These are phyloP conservation scores for Scutellaria galericulata DNA, from an alignment of 257 asterid species.

Conservation along the genomic window DNA sequence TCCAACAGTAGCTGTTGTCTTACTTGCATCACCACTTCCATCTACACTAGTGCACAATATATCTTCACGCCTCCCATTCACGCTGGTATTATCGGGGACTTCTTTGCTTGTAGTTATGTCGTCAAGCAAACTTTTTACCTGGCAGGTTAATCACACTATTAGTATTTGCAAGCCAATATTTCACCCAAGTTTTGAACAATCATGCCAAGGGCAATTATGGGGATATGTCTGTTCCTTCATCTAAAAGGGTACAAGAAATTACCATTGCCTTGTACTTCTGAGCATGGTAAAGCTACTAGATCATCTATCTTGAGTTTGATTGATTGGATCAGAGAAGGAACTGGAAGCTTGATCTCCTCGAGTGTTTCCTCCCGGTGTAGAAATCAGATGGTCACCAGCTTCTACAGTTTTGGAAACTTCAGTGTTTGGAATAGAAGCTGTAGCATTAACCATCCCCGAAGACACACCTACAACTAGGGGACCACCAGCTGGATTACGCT, in stretches of 20 bases:
- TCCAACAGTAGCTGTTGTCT: neutral
- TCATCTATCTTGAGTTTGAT: conserved; percentile 36
- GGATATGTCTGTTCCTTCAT: no score
- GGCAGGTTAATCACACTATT: neutral
- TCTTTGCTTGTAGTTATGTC: neutral
- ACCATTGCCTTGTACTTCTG: conserved; percentile 28
- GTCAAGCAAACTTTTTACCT: neutral
- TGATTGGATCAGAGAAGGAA: conserved; percentile 6
- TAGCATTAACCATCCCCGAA: conserved; percentile 25
- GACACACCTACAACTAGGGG: conserved; percentile 21
- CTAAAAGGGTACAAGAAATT: neutral
- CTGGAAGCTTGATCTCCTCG: conserved; percentile 5
- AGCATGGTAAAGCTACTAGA: conserved; percentile 12
- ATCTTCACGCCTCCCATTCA: no score
- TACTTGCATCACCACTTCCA: conserved; percentile 25
- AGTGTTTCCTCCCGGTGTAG: neutral
- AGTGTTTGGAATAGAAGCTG: conserved; percentile 26
- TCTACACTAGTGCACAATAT: neutral
- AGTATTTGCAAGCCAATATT: neutral
- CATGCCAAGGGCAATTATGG: neutral
- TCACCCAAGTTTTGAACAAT: neutral
- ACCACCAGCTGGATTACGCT: conserved; percentile 32
- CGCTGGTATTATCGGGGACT: neutral
- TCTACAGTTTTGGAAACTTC: conserved; percentile 32
- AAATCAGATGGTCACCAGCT: conserved; percentile 36